phyloP scores from a whole-genome alignment of 148 eudicot genomes.

The Camellia lanceoleosa region DNA sequence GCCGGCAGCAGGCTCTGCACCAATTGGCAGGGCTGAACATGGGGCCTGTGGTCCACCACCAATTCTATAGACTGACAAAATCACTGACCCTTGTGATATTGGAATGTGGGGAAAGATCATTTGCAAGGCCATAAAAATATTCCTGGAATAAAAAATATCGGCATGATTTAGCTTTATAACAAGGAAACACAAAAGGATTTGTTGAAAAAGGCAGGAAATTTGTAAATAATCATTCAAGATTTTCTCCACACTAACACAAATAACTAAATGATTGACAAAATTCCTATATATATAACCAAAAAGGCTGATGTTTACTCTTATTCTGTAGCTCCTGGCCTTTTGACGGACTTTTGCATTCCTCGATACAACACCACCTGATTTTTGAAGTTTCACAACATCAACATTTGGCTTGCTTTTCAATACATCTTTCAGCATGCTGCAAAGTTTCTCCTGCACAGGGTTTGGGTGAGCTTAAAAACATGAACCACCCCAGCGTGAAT shows the following conservation, averaged over 20 bases:
- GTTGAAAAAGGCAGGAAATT: background rate
- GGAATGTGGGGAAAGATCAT: conserved; percentile 92
- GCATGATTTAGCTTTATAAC: conserved; percentile 6
- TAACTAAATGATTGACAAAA: background rate
- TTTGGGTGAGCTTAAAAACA: conserved; percentile 16
- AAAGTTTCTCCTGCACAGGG: conserved; percentile 78
- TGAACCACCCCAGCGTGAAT: background rate
- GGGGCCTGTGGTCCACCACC: conserved; percentile 99
- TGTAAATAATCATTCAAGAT: background rate
- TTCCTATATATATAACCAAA: background rate
- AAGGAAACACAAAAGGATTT: background rate
- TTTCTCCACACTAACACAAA: background rate
- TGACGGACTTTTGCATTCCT: conserved; percentile 71
- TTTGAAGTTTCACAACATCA: conserved; percentile 97
- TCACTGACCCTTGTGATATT: conserved; percentile 70
- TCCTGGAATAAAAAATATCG: conserved; percentile 44
- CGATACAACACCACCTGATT: conserved; percentile 92
- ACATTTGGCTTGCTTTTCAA: conserved; percentile 75
- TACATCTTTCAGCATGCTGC: conserved; percentile 86
- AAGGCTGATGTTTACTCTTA: conserved; percentile 50
- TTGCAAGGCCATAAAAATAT: conserved; percentile 84
- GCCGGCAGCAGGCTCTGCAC: conserved; percentile 94
- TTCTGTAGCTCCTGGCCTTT: conserved; percentile 62
- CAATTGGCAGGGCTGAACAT: conserved; percentile 92
- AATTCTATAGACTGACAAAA: conserved; percentile 56